A percentile compares a stretch with the other conserved stretches of the same genome.
Evolutionary conservation across 805 yeast genomes (phyloP).

Genomic region (Saccharomycopsis oosterbeekiorum): DNA sequence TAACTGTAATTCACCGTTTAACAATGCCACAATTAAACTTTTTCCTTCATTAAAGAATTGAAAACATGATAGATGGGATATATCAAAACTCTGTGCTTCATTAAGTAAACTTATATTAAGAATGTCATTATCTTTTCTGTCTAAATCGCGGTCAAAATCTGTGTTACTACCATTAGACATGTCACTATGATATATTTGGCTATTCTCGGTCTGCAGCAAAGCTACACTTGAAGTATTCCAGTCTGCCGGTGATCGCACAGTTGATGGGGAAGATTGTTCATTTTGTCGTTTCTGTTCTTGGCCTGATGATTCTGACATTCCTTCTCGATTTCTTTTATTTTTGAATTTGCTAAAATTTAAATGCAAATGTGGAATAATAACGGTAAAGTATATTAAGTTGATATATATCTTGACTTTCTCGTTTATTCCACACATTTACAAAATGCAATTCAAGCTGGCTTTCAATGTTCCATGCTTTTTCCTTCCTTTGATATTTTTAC

Average conservation of each 20-base stretch:
- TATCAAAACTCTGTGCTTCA: not conserved
- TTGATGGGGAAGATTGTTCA: not conserved
- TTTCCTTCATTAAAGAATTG: not conserved
- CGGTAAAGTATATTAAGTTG: no score
- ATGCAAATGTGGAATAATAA: not conserved
- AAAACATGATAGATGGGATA: not conserved
- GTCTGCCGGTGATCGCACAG: not conserved
- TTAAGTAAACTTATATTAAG: not conserved
- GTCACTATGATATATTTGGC: not conserved
- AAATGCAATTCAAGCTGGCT: no score
- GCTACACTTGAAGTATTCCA: not conserved
- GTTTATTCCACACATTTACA: no score
- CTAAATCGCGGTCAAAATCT: not conserved
- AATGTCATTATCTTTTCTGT: not conserved
- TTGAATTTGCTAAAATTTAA: not conserved
- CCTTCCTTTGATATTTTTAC: no score
- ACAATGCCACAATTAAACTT: not conserved
- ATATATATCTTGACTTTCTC: no score
- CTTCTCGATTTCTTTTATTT: not conserved
- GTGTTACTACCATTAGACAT: not conserved
- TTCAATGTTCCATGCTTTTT: no score
- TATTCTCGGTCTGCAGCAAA: not conserved
- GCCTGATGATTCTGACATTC: not conserved
- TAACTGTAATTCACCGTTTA: not conserved
- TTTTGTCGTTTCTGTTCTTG: not conserved